phyloP scores from a whole-genome alignment of 2,329 filamentous ascomycete genomes.

The Amylocarpus encephaloides region DNA sequence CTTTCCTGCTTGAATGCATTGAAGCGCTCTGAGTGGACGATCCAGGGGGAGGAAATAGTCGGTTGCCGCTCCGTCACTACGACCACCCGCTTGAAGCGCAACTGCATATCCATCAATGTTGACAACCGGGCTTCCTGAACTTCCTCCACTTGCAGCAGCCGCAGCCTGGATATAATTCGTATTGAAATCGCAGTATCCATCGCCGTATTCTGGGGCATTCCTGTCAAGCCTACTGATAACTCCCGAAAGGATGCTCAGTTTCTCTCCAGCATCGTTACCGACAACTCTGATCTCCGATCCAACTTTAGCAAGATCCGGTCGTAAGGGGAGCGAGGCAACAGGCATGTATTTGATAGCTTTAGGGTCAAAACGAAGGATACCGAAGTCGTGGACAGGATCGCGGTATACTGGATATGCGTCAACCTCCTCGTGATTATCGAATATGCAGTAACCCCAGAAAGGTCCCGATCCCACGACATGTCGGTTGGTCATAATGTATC shows the following conservation, averaged over 20 bases:
- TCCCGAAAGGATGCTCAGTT: slow-evolving; percentile 93
- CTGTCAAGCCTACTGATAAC: slow-evolving; percentile 94
- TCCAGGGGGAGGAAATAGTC: slow-evolving; percentile 97
- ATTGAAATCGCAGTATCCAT: slow-evolving; percentile 97
- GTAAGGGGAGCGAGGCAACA: slow-evolving; percentile 69
- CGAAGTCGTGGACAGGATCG: slow-evolving; percentile 97
- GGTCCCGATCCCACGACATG: slow-evolving; percentile 94
- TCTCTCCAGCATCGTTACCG: slow-evolving; percentile 97
- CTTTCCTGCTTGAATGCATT: slow-evolving; percentile 72
- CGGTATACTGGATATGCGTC: slow-evolving; percentile 96
- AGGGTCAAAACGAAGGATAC: slow-evolving; percentile 92
- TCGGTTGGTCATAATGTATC: slow-evolving; percentile 78
- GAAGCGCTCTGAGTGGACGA: slow-evolving; percentile 77
- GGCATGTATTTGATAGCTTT: slow-evolving; percentile 97
- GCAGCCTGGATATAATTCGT: slow-evolving; percentile 96
- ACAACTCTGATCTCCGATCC: slow-evolving; percentile 94
- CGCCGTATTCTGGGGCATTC: slow-evolving; percentile 95
- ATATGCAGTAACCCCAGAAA: slow-evolving; percentile 97
- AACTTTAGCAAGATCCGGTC: slow-evolving; percentile 82
- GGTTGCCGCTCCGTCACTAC: slow-evolving; percentile 90
- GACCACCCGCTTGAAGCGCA: slow-evolving; percentile 86
- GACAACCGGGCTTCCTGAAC: slow-evolving; percentile 96
- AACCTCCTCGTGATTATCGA: slow-evolving; percentile 96
- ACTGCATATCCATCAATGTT: slow-evolving; percentile 91
- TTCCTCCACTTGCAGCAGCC: slow-evolving; percentile 91